These are phyloP conservation scores for Eucalyptus curtisii DNA, from an alignment of 345 rosid species.

Conservation along the genomic window DNA sequence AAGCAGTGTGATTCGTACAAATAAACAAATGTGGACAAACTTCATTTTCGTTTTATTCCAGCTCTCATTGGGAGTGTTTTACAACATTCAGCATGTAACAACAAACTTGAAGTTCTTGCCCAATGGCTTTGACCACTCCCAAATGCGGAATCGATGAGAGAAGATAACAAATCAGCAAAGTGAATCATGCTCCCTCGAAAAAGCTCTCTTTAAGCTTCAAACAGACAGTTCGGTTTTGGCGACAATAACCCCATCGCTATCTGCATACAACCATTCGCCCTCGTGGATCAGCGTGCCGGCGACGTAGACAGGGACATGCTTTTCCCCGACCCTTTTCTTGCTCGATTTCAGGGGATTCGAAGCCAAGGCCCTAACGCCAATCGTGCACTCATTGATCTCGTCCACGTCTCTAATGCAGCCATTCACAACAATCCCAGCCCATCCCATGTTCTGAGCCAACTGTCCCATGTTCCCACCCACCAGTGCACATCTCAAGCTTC, in stretches of 20 bases:
- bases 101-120: background rate
- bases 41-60: background rate
- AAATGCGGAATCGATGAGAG: background rate
- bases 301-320: slow-evolving; percentile 38
- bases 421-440: slow-evolving; percentile 68
- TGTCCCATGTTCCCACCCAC: slow-evolving; percentile 72
- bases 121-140: background rate
- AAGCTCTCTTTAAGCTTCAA: background rate
- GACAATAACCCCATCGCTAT: slow-evolving; percentile 69
- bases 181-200: background rate
- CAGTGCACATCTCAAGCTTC: slow-evolving; percentile 79
- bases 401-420: slow-evolving; percentile 85
- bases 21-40: background rate
- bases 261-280: slow-evolving; percentile 88
- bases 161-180: background rate
- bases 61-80: background rate
- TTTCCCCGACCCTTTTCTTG: slow-evolving; percentile 77
- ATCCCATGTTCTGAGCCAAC: slow-evolving; percentile 73
- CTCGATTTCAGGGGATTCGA: slow-evolving; percentile 67
- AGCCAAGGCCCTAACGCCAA: slow-evolving; percentile 76
- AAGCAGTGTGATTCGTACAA: background rate
- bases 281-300: slow-evolving; percentile 53
- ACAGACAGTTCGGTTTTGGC: slow-evolving; percentile 49
- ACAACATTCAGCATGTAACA: background rate
- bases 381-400: slow-evolving; percentile 64